These are phyloP conservation scores for Metschnikowia picachoensis DNA, from an alignment of 805 yeast genomes.

Conservation along the genomic window DNA sequence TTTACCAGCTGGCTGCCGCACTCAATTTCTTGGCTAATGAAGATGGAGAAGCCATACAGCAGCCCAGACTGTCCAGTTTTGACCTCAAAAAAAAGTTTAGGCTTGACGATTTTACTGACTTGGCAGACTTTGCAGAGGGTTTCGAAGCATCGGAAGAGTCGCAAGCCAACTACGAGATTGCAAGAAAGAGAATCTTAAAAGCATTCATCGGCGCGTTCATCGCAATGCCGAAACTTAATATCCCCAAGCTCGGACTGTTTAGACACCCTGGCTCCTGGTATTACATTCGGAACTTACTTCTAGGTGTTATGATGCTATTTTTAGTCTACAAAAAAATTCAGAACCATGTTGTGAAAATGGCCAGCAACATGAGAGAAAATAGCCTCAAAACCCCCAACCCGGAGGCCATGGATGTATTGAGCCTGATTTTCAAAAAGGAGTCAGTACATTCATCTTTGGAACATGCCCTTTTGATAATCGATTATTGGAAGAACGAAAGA, in stretches of 20 bases:
- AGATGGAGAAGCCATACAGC: not conserved
- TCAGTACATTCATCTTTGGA: conserved; percentile 17
- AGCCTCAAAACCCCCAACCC: not conserved
- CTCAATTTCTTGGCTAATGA: not conserved
- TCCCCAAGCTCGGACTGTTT: conserved; percentile 34
- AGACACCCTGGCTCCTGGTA: conserved; percentile 42
- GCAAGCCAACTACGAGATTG: conserved; percentile 22
- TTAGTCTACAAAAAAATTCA: conserved; percentile 28
- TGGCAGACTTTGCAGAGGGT: conserved; percentile 20
- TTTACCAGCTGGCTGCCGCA: conserved; percentile 7
- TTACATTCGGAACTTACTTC: conserved; percentile 30
- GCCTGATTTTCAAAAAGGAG: conserved; percentile 3
- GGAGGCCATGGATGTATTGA: not conserved
- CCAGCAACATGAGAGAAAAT: not conserved
- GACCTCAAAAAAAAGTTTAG: conserved; percentile 17
- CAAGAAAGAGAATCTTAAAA: conserved; percentile 23
- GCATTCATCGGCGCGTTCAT: conserved; percentile 27
- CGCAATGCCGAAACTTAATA: conserved; percentile 30
- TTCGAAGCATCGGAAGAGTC: conserved; percentile 12
- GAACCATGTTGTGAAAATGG: conserved; percentile 16
- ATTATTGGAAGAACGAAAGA: conserved; percentile 36
- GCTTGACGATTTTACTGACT: conserved; percentile 30
- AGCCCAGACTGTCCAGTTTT: too few species aligned
- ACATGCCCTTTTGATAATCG: conserved; percentile 27
- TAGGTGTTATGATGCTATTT: conserved; percentile 29